Percentiles rank a stretch among this genome's conserved stretches.
phyloP scores from a whole-genome alignment of 2,329 filamentous ascomycete species.

The Trichophyton verrucosum region DNA sequence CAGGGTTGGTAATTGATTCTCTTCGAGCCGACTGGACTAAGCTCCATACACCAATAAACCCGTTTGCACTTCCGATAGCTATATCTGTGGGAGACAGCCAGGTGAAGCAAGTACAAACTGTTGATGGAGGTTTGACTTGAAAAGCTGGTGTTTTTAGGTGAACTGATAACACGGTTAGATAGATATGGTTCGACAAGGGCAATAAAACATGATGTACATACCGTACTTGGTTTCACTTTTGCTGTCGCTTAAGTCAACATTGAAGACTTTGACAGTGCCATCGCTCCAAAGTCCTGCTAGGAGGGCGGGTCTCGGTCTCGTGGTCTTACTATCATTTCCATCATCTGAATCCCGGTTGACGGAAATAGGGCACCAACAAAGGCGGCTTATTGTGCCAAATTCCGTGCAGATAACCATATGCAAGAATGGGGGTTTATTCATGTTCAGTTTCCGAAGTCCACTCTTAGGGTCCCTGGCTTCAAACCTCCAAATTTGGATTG shows the following conservation, averaged over 20 bases:
- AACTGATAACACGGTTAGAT: slow-evolving; percentile 18
- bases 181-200: not conserved
- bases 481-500: slow-evolving; percentile 50
- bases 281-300: slow-evolving; percentile 48
- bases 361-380: slow-evolving; percentile 46
- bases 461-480: slow-evolving; percentile 20
- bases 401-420: slow-evolving; percentile 42
- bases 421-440: slow-evolving; percentile 33
- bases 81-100: slow-evolving; percentile 47
- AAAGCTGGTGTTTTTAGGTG: slow-evolving; percentile 39
- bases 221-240: slow-evolving; percentile 21
- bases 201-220: slow-evolving; percentile 2
- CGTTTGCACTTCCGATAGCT: slow-evolving; percentile 44
- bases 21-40: slow-evolving; percentile 18
- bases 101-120: slow-evolving; percentile 43
- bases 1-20: slow-evolving; percentile 11
- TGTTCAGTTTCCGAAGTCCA: slow-evolving; percentile 32
- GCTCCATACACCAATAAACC: slow-evolving; percentile 44
- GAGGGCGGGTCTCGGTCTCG: slow-evolving; percentile 16
- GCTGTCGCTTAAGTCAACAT: slow-evolving; percentile 31
- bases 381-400: slow-evolving; percentile 43
- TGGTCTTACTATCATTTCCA: slow-evolving; percentile 14
- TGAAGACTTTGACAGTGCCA: slow-evolving; percentile 43
- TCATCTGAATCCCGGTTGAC: slow-evolving; percentile 22
- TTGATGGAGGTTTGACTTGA: slow-evolving; percentile 37